Percentiles rank a stretch among this genome's conserved stretches.
Conservation (phyloP, 257 asterid species). For the Ilex aquifolium region DNA sequence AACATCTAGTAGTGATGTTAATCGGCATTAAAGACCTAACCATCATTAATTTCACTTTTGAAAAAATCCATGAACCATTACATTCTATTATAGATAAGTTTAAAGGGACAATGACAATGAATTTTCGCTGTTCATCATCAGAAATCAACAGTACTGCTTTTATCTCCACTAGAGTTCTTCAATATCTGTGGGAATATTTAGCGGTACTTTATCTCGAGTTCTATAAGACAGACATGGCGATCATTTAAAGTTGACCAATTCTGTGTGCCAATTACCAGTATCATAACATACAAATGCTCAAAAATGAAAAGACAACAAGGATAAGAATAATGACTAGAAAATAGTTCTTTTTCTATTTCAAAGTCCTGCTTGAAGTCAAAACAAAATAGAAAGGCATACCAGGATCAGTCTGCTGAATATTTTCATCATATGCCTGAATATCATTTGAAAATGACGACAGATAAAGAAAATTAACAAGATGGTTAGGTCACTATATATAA, state of each 20-base stretch:
- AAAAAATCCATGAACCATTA: no score
- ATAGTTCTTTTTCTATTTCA: not conserved
- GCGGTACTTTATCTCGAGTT: not conserved
- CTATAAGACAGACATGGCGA: not conserved
- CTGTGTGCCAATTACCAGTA: not conserved
- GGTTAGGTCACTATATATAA: slow-evolving; percentile 1
- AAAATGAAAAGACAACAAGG: not conserved
- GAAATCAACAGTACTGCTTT: no score
- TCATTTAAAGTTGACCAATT: no score
- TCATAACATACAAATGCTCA: not conserved
- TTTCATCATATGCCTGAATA: slow-evolving; percentile 45
- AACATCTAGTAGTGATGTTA: no score
- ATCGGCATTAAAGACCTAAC: no score
- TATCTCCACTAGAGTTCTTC: not conserved
- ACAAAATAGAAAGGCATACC: slow-evolving; percentile 31
- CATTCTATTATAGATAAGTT: no score
- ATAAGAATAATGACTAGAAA: not conserved
- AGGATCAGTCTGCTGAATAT: slow-evolving; percentile 49
- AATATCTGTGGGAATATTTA: not conserved
- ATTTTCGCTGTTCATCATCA: not conserved
- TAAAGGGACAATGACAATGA: not conserved
- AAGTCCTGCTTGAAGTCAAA: not conserved
- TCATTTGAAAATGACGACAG: slow-evolving; percentile 13
- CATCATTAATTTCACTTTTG: no score
- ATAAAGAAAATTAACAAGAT: slow-evolving; percentile 4